Evolutionary conservation across 2,329 filamentous ascomycete genomes (phyloP).

Genomic region (Xylaria hypoxylon): DNA sequence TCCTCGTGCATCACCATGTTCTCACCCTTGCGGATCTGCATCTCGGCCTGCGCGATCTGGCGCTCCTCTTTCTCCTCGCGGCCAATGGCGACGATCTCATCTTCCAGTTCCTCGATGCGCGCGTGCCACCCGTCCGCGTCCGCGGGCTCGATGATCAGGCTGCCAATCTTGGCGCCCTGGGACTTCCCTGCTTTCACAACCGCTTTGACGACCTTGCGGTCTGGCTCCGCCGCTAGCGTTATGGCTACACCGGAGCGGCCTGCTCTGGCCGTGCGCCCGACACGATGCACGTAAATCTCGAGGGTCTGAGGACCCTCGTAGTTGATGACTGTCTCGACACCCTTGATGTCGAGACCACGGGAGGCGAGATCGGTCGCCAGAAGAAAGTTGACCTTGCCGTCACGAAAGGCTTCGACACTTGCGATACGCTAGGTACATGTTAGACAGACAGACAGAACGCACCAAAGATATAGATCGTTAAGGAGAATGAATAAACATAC

Average conservation of each 20-base stretch:
- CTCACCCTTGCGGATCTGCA: constrained; percentile 89
- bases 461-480: neutral
- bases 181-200: constrained; percentile 86
- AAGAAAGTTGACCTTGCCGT: constrained; percentile 85
- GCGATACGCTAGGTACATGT: constrained; percentile 78
- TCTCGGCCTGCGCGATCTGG: constrained; percentile 86
- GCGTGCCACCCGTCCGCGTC: constrained; percentile 80
- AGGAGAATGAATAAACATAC: constrained; percentile 59
- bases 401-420: constrained; percentile 89
- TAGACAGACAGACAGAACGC: constrained; percentile 33
- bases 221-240: constrained; percentile 91
- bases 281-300: constrained; percentile 97
- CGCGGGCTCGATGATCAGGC: constrained; percentile 79
- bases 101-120: constrained; percentile 78
- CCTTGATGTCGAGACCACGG: constrained; percentile 98
- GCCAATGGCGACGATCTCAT: constrained; percentile 86
- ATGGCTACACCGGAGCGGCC: constrained; percentile 87
- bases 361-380: constrained; percentile 95
- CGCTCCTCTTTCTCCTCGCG: constrained; percentile 94
- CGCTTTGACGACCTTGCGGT: constrained; percentile 94
- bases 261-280: constrained; percentile 95
- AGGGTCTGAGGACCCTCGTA: constrained; percentile 95
- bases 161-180: constrained; percentile 87
- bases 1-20: constrained; percentile 89
- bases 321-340: constrained; percentile 96